A percentile compares a stretch with the other conserved stretches of the same genome.
Evolutionary conservation across 139 green algal genomes (phyloP).

Genomic region (Auxenochlorella pyrenoidosa): DNA sequence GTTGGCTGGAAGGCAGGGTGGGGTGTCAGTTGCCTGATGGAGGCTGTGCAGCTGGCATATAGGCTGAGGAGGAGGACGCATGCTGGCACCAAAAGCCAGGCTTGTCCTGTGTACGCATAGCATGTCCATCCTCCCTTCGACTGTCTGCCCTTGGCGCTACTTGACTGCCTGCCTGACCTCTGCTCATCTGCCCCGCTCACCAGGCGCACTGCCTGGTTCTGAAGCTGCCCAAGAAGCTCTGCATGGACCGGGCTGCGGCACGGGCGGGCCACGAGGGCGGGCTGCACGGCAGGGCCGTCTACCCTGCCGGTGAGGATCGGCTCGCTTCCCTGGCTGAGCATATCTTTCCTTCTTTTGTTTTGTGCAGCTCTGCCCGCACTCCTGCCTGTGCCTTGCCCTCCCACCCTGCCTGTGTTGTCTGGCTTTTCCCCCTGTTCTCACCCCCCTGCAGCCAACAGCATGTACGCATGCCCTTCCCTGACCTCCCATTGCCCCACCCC

Average conservation of each 20-base stretch:
- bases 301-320: not conserved
- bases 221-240: conserved; percentile 49
- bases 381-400: no score
- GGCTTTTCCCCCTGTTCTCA: not conserved
- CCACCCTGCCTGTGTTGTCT: not conserved
- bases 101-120: no score
- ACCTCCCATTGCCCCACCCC: not conserved
- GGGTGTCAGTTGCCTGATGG: no score
- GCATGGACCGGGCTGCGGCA: conserved; percentile 47
- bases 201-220: conserved; percentile 67
- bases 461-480: not conserved
- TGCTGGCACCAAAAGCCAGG: no score
- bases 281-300: conserved; percentile 55
- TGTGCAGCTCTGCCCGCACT: no score
- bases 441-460: no score
- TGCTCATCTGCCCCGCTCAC: not conserved
- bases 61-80: no score
- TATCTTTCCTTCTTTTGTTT: no score
- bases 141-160: not conserved
- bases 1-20: no score
- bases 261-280: conserved; percentile 66
- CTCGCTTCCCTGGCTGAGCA: no score
- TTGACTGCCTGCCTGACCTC: not conserved
- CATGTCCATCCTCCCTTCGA: no score
- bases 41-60: no score